phyloP scores from a whole-genome alignment of 305 asterid species.

The Fraxinus sp. region DNA sequence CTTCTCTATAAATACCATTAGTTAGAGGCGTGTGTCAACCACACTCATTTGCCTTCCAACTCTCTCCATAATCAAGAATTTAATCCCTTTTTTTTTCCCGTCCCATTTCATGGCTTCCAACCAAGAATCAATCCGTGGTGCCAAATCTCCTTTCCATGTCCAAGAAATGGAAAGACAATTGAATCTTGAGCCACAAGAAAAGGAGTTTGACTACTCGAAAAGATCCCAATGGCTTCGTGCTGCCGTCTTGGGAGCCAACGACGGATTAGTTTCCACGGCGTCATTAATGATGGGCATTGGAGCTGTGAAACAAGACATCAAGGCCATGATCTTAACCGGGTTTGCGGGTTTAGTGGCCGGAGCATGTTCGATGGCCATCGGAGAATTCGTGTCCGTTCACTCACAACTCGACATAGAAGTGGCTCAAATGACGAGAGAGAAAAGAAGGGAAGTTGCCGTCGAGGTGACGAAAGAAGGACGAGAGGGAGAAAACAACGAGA shows the following conservation, averaged over 20 bases:
- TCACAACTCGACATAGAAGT: constrained; percentile 82
- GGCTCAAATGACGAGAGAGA: constrained; percentile 61
- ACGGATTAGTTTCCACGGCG: constrained; percentile 86
- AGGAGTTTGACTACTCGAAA: constrained; percentile 69
- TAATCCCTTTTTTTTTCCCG: background rate
- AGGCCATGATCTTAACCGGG: constrained; percentile 76
- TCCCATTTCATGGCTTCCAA: constrained; percentile 45
- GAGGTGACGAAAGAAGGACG: background rate
- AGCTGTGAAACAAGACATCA: constrained; percentile 78
- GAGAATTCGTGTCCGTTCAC: constrained; percentile 86
- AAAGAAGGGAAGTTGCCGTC: constrained; percentile 23
- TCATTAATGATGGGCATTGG: constrained; percentile 95
- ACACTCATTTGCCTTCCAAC: constrained; percentile 30
- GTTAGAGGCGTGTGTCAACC: constrained; percentile 57
- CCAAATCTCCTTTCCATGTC: constrained; percentile 28
- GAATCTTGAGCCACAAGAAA: constrained; percentile 22
- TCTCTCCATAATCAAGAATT: background rate
- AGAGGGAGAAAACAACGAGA: constrained; percentile 21
- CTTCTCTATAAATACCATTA: constrained; percentile 45
- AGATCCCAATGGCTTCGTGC: constrained; percentile 97
- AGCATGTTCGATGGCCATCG: constrained; percentile 96
- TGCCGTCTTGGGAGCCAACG: constrained; percentile 94
- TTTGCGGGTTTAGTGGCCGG: constrained; percentile 94
- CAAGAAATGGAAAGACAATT: constrained; percentile 29
- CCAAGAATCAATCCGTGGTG: constrained; percentile 40